Evolutionary conservation across 305 asterid genomes (phyloP).

Genomic region (Fraxinus xanthoxyloides): DNA sequence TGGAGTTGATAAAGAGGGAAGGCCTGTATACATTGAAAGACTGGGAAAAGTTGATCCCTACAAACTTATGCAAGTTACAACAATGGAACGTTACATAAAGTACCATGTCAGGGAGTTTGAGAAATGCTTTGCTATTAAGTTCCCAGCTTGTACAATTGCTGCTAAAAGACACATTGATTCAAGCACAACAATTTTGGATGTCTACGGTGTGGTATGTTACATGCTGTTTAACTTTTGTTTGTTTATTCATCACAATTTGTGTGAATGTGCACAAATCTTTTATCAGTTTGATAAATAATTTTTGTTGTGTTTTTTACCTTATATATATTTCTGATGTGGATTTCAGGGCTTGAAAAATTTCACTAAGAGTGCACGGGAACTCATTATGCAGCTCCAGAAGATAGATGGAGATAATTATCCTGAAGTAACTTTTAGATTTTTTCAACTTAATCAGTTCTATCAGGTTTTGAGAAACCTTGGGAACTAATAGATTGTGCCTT

Average conservation of each 20-base stretch:
- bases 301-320: not conserved
- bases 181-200: constrained; percentile 95
- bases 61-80: constrained; percentile 96
- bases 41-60: constrained; percentile 85
- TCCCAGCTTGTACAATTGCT: constrained; percentile 94
- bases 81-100: constrained; percentile 79
- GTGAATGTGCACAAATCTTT: not conserved
- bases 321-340: not conserved
- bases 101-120: constrained; percentile 95
- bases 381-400: constrained; percentile 82
- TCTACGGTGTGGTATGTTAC: constrained; percentile 89
- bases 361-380: constrained; percentile 80
- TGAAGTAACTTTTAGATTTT: constrained; percentile 49
- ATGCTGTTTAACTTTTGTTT: constrained; percentile 13
- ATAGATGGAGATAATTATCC: constrained; percentile 96
- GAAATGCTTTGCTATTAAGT: constrained; percentile 71
- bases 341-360: constrained; percentile 88
- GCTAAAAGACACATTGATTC: constrained; percentile 96
- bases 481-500: constrained; percentile 11
- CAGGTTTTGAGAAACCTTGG: constrained; percentile 17
- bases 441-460: not conserved
- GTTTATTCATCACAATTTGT: constrained; percentile 14
- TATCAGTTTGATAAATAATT: not conserved
- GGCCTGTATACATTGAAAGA: constrained; percentile 93
- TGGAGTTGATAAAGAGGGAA: constrained; percentile 93